These are phyloP conservation scores for Aphanomyces invadans DNA, from an alignment of 352 stramenopile genomes.

Conservation along the genomic window DNA sequence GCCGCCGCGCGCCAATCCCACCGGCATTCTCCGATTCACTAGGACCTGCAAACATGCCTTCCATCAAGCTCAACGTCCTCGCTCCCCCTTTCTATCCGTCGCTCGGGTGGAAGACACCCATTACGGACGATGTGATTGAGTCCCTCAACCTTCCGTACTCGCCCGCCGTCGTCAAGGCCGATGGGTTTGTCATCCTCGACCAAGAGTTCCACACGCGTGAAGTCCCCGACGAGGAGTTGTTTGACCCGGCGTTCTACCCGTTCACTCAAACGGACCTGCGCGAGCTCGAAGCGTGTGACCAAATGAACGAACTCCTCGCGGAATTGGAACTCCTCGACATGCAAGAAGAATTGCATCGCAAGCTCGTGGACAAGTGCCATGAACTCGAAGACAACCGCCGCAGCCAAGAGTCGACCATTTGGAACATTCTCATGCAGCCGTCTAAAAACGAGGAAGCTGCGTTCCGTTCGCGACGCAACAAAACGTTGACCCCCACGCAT, in stretches of 20 bases:
- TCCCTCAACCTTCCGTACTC: constrained; percentile 6
- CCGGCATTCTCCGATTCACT: not conserved
- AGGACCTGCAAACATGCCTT: not conserved
- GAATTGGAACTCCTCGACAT: constrained; percentile 24
- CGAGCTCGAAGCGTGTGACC: constrained; percentile 23
- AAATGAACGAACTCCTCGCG: constrained; percentile 26
- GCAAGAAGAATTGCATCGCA: constrained; percentile 26
- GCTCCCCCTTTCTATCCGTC: constrained; percentile 15
- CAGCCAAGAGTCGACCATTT: constrained; percentile 16
- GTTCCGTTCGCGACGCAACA: constrained; percentile 8
- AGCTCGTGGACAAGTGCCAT: constrained; percentile 17
- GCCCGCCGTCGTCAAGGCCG: not conserved
- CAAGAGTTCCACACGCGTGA: constrained; percentile 15
- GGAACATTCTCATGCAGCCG: constrained; percentile 17
- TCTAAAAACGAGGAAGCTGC: constrained; percentile 9
- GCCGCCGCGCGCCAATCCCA: not conserved
- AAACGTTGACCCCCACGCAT: not conserved
- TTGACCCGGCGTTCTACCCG: constrained; percentile 26
- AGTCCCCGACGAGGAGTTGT: constrained; percentile 26
- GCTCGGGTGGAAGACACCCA: constrained; percentile 20
- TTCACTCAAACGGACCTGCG: constrained; percentile 24
- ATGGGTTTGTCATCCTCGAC: constrained; percentile 26
- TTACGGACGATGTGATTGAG: constrained; percentile 19
- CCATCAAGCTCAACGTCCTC: constrained; percentile 11
- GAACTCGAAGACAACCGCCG: constrained; percentile 19